Base-by-base conservation (phyloP, 2,329 filamentous ascomycete genomes). In the Colletotrichum tropicicola region DNA sequence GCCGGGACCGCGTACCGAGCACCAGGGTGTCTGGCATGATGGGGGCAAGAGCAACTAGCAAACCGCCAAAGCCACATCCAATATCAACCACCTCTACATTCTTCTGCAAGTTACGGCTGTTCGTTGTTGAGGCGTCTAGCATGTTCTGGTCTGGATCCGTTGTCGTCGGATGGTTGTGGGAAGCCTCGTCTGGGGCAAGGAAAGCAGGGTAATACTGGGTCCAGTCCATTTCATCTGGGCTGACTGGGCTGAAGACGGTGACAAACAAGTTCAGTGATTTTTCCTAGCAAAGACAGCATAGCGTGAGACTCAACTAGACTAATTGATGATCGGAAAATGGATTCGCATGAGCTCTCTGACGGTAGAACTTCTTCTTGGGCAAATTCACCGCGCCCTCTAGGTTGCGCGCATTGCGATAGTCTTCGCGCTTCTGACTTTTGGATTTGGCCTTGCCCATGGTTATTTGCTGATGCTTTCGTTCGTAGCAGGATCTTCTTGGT, bases 321-420 rank as follows among this genome's bases (percentile, higher is more conserved):
- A 99, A 83, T 62, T 88, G 83, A 82, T 99, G 96, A 74, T 99
- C 96, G 3, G 95, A 98, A 80, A 99, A 99, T 6, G 95, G 94
- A 81, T 99, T 99, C 68, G 96, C 96, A 81, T 99, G 96, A 37
- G 96, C 96, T 77, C 96, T 88, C 79, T 99, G 96, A 59, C 96
- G 89, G 78, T 97, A 99, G 81, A 96, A 97, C 82, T 92, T 95
- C 85, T 99, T 99, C 79, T 93, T 91, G 9, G 96, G 96, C 72
- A 98, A 80, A 72, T 89, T 85, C 7, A 88, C 79, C 39, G 80
- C 79, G 21, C 79, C 82, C 73, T 86, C 82, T 67, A 86, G 80
- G 37, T 80, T 79, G 54, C 84, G 83, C 56, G 82, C 79, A 59
- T 83, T 83, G 70, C 87, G 88, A 74, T 91, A 92, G 64, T 86